These are phyloP conservation scores for Trypanosomatidae sp. DNA, from an alignment of 208 protist species.

Conservation along the genomic window DNA sequence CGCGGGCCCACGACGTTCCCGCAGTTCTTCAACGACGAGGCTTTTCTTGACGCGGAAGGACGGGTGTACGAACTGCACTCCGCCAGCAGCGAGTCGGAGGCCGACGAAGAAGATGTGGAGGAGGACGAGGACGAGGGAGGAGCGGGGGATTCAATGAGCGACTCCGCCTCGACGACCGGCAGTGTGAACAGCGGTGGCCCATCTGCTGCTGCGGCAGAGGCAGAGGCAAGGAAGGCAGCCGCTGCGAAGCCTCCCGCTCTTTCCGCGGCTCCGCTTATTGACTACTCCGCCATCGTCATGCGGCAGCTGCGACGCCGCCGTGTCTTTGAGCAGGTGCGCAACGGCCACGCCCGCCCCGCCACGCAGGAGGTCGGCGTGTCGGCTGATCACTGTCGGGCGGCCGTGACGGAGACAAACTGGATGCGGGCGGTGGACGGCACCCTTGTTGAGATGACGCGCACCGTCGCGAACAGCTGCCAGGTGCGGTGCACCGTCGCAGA, in stretches of 20 bases:
- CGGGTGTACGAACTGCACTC: slow-evolving; percentile 58
- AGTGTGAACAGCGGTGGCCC: slow-evolving; percentile 41
- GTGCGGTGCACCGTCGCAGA: slow-evolving; percentile 38
- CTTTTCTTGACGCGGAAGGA: slow-evolving; percentile 42
- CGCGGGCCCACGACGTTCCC: slow-evolving; percentile 64
- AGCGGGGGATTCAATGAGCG: too few species aligned
- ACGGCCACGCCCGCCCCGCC: slow-evolving; percentile 8
- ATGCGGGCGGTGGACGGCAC: slow-evolving; percentile 59
- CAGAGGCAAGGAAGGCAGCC: too few species aligned
- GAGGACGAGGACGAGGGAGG: too few species aligned
- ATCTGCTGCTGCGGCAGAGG: too few species aligned
- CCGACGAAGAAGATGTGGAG: too few species aligned
- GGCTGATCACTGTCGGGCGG: slow-evolving; percentile 31
- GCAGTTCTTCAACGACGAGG: slow-evolving; percentile 48
- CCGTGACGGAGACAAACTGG: slow-evolving; percentile 61
- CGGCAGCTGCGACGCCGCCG: slow-evolving; percentile 54
- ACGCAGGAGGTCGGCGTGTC: slow-evolving; percentile 38
- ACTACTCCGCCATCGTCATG: slow-evolving; percentile 28
- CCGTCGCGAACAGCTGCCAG: slow-evolving; percentile 58
- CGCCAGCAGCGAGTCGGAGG: slow-evolving; percentile 50
- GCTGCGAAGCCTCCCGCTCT: too few species aligned
- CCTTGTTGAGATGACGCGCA: slow-evolving; percentile 56
- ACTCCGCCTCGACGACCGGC: too few species aligned
- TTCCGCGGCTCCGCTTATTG: too few species aligned
- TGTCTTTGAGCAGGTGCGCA: slow-evolving; percentile 43